A percentile compares a stretch with the other conserved stretches of the same genome.
Conservation (phyloP, 2,329 filamentous ascomycete species). For the Colletotrichum noveboracense region DNA sequence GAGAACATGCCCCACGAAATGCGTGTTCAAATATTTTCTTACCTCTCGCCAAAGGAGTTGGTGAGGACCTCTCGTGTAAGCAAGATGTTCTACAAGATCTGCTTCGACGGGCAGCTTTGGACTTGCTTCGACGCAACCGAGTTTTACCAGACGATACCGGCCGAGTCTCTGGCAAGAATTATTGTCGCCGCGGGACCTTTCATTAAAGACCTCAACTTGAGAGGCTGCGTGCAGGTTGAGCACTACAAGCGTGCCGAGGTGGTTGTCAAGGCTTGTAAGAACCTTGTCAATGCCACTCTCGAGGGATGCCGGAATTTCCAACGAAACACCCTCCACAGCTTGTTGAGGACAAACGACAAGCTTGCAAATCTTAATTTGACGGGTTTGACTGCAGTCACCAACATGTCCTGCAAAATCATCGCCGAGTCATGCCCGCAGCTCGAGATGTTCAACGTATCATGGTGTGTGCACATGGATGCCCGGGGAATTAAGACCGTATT, state of each 20-base stretch:
- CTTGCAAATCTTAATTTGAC: slow-evolving; percentile 88
- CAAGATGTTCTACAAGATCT: slow-evolving; percentile 79
- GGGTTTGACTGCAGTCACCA: slow-evolving; percentile 79
- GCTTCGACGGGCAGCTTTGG: slow-evolving; percentile 97
- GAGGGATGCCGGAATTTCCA: slow-evolving; percentile 90
- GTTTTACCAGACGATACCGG: slow-evolving; percentile 88
- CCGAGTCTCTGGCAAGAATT: slow-evolving; percentile 82
- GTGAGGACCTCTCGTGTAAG: slow-evolving; percentile 79
- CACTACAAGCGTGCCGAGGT: slow-evolving; percentile 80
- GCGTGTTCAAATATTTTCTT: slow-evolving; percentile 77
- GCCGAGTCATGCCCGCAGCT: slow-evolving; percentile 80
- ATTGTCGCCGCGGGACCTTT: slow-evolving; percentile 88
- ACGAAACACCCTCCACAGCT: slow-evolving; percentile 75
- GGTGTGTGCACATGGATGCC: slow-evolving; percentile 87
- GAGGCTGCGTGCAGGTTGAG: slow-evolving; percentile 88
- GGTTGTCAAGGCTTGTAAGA: slow-evolving; percentile 83
- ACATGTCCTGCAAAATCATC: slow-evolving; percentile 86
- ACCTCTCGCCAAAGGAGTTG: slow-evolving; percentile 80
- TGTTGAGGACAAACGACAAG: slow-evolving; percentile 75
- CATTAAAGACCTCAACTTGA: slow-evolving; percentile 85
- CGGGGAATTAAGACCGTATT: slow-evolving; percentile 76
- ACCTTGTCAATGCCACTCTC: slow-evolving; percentile 85
- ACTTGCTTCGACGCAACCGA: slow-evolving; percentile 80
- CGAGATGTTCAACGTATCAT: slow-evolving; percentile 88
- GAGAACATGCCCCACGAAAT: slow-evolving; percentile 81